Base-by-base conservation (phyloP, 352 stramenopile species). In the Lagenidium sp. region DNA sequence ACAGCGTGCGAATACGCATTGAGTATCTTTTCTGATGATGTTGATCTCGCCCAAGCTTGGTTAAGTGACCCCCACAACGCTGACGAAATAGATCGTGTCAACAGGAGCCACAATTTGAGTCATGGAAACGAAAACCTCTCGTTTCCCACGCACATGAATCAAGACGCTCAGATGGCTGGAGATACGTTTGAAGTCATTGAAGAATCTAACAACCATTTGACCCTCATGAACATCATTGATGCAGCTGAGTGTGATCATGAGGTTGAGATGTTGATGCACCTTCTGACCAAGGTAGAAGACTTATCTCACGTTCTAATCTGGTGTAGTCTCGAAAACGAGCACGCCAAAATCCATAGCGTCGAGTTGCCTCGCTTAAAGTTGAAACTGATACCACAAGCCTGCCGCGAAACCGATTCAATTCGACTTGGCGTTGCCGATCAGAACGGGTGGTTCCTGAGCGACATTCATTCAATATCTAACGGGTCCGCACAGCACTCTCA, bases 291-390 rank as follows among this genome's bases (percentile, higher is more conserved):
- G 6, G 56, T 99, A 1, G 96, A 99, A 50, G 94, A 98, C 43
- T 63, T 98, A 26, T 97, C 93, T 8, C 95, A 99, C 63, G 84
- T 99, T 23, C 56, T 99, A 25, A 82, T 98, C 22, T 99, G 96
- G 96, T 97, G 88, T 56, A n/a, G n/a, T n/a, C n/a, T n/a, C n/a
- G n/a, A n/a, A n/a, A n/a, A n/a, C n/a, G n/a, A n/a, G n/a, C n/a
- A n/a, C n/a, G n/a, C n/a, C n/a, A n/a, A n/a, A n/a, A n/a, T n/a
- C n/a, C n/a, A n/a, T n/a, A n/a, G n/a, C n/a, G 90, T 99, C 56
- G 96, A 99, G 53, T 71, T 99, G 22, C 97, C 97, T 21, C 75
- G 97, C 24, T 68, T 99, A 18, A 98, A 98, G 54, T 60, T 99
- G 15, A 98, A 94, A 41, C 95, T 99, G 42, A 64, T 79, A 38